Evolutionary conservation across 805 yeast genomes (phyloP).

Genomic region (Metschnikowia dekortorum): DNA sequence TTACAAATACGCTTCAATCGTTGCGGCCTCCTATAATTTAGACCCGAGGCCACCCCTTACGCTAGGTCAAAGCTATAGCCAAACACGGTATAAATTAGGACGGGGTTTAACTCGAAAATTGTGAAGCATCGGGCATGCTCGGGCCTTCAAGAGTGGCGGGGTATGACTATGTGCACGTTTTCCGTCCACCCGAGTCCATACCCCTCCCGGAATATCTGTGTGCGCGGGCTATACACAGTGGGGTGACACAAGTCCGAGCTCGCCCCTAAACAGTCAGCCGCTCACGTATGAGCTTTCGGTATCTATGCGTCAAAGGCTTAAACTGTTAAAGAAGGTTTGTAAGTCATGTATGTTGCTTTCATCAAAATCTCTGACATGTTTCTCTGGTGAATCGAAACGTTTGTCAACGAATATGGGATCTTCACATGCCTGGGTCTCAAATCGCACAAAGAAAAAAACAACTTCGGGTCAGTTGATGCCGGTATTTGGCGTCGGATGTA

Average conservation of each 20-base stretch:
- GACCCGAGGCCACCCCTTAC: neutral
- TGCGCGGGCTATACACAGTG: constrained; percentile 7
- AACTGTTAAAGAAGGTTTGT: too few relatives aligned
- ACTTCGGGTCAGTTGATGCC: neutral
- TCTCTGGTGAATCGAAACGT: neutral
- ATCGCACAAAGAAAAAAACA: constrained; percentile 1
- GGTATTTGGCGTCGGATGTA: too few relatives aligned
- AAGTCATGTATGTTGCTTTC: too few relatives aligned
- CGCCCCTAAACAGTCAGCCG: constrained; percentile 14
- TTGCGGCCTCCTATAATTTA: neutral
- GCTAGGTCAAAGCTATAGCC: neutral
- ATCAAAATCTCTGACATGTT: too few relatives aligned
- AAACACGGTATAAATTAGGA: neutral
- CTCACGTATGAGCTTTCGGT: neutral
- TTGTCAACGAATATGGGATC: neutral
- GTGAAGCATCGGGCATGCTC: constrained; percentile 3
- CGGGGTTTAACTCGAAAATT: neutral
- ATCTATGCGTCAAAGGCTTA: neutral
- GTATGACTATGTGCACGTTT: constrained; percentile 6
- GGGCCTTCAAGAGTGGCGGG: constrained; percentile 8
- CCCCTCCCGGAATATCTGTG: constrained; percentile 4
- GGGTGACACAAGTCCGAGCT: constrained; percentile 17
- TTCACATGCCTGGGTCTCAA: neutral
- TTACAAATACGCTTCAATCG: neutral
- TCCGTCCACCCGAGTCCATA: constrained; percentile 5